Conservation (phyloP, 306 rosid genomes). For the Luffa aegyptiaca region DNA sequence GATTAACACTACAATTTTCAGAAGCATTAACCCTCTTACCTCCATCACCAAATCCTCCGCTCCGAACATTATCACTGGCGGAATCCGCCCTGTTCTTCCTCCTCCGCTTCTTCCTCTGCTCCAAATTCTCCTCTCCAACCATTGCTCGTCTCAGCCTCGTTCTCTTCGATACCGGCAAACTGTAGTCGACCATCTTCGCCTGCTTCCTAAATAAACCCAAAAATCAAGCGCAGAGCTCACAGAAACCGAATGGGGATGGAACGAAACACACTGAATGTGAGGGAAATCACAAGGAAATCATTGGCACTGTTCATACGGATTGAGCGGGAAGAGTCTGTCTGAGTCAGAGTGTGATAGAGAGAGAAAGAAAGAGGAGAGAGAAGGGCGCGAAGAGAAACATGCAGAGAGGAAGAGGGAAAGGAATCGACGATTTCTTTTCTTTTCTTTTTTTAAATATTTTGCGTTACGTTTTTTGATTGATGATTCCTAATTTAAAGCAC, state of each 20-base stretch:
- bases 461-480: not conserved
- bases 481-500: not conserved
- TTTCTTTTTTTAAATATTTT: not conserved
- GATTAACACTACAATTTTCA: not conserved
- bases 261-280: not conserved
- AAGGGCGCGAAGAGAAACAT: conserved; percentile 2
- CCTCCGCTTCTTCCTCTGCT: conserved; percentile 3
- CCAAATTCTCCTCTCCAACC: not conserved
- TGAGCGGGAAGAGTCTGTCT: not conserved
- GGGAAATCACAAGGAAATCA: not conserved
- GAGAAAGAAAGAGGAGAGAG: not conserved
- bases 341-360: not conserved
- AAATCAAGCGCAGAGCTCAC: not conserved
- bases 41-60: not conserved
- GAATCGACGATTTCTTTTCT: not conserved
- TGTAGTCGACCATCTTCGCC: conserved; percentile 1
- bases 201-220: not conserved
- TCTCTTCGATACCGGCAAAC: conserved; percentile 13
- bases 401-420: not conserved
- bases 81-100: not conserved
- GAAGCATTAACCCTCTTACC: not conserved
- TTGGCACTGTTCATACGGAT: not conserved
- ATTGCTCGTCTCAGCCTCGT: conserved; percentile 12
- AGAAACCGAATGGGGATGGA: not conserved
- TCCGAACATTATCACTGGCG: not conserved